Conservation (phyloP, 805 yeast species). For the Ogataea methylovora region DNA sequence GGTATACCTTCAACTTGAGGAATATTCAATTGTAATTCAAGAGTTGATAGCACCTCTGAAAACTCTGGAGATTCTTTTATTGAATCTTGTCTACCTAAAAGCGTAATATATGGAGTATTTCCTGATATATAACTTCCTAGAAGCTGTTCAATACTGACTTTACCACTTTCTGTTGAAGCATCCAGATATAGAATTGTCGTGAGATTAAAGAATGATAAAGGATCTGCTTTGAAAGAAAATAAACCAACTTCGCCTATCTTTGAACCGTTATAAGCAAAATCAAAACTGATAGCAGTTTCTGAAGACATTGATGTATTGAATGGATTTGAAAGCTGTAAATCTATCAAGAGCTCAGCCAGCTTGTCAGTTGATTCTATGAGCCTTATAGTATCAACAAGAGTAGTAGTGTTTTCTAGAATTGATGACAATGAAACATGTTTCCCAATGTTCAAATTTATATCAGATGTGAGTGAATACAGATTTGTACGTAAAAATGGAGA, state of each 20-base stretch:
- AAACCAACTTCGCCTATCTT: slow-evolving; percentile 25
- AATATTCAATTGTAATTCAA: slow-evolving; percentile 21
- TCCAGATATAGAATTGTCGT: slow-evolving; percentile 14
- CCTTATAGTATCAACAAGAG: slow-evolving; percentile 5
- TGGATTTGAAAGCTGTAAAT: slow-evolving; percentile 28
- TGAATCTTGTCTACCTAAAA: slow-evolving; percentile 21
- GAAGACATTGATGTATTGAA: slow-evolving; percentile 14
- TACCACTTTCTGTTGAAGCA: slow-evolving; percentile 7
- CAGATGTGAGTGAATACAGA: slow-evolving; percentile 1
- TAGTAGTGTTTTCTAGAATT: background rate
- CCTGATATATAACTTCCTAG: slow-evolving; percentile 34
- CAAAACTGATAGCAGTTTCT: slow-evolving; percentile 10
- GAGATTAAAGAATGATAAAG: slow-evolving; percentile 13
- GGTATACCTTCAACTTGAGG: slow-evolving; percentile 16
- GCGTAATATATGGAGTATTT: slow-evolving; percentile 20
- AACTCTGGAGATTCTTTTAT: slow-evolving; percentile 15
- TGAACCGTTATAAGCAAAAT: slow-evolving; percentile 23
- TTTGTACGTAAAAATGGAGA: slow-evolving; percentile 17
- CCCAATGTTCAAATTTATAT: too few relatives aligned
- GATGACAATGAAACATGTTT: too few relatives aligned
- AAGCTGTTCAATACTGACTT: slow-evolving; percentile 26
- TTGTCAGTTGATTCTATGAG: slow-evolving; percentile 22
- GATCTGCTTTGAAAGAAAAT: slow-evolving; percentile 14
- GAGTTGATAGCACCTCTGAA: slow-evolving; percentile 16
- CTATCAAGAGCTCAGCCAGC: slow-evolving; percentile 21